Evolutionary conservation across 2,329 filamentous ascomycete genomes (phyloP).

Genomic region (Trichoderma lentiforme): DNA sequence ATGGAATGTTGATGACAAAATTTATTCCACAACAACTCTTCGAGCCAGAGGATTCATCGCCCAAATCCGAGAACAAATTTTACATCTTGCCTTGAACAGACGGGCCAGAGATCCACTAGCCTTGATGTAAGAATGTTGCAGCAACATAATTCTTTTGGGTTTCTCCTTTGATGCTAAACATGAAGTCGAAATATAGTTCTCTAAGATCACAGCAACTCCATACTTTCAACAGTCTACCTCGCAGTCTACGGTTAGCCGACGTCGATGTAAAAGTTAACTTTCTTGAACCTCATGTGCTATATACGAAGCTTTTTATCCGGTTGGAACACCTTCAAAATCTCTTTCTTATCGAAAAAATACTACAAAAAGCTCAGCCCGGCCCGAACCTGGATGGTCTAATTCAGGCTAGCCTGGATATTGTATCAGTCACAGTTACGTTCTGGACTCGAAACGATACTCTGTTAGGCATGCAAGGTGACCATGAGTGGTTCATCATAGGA

Average conservation of each 20-base stretch:
- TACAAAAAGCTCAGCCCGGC: not conserved
- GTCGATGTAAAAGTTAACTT: not conserved
- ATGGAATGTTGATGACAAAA: not conserved
- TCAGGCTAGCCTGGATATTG: not conserved
- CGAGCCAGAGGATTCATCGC: not conserved
- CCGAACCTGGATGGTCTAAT: not conserved
- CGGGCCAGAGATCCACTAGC: not conserved
- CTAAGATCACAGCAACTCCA: not conserved
- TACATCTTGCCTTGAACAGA: not conserved
- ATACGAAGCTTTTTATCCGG: not conserved
- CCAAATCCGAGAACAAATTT: not conserved
- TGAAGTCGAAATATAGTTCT: not conserved
- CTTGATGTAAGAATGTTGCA: not conserved
- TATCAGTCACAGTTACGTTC: not conserved
- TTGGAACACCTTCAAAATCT: not conserved
- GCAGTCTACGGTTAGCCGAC: not conserved
- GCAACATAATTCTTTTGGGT: too few species aligned
- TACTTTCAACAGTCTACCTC: not conserved
- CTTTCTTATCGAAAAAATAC: not conserved
- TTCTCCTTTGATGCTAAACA: too few species aligned
- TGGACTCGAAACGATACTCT: conserved; percentile 1
- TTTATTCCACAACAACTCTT: not conserved
- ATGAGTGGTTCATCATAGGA: not conserved
- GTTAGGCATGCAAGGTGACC: not conserved
- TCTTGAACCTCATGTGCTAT: not conserved